phyloP scores from a whole-genome alignment of 805 yeast species.

The Kazachstania bromeliacearum region DNA sequence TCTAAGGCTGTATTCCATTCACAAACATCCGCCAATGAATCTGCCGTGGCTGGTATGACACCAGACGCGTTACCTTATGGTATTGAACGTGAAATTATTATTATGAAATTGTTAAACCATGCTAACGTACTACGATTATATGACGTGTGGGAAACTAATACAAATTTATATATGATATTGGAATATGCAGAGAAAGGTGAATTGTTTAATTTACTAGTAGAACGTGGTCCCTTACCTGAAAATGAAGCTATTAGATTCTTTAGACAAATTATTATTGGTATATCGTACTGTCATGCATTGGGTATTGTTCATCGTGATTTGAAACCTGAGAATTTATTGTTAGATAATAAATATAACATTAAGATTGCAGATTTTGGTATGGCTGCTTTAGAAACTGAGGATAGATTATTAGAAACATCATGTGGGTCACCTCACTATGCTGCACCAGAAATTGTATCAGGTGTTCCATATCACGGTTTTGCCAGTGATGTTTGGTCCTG shows the following conservation, averaged over 20 bases:
- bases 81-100: constrained; percentile 77
- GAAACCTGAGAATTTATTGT: constrained; percentile 68
- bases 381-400: constrained; percentile 91
- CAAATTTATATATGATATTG: constrained; percentile 72
- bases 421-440: constrained; percentile 99
- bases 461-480: constrained; percentile 90
- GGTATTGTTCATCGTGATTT: constrained; percentile 84
- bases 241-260: constrained; percentile 85
- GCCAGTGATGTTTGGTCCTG: constrained; percentile 98
- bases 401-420: constrained; percentile 78
- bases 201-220: constrained; percentile 82
- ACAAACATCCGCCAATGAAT: not conserved
- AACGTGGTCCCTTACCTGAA: constrained; percentile 81
- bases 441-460: constrained; percentile 95
- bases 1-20: constrained; percentile 61
- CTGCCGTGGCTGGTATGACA: constrained; percentile 20
- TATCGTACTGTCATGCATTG: constrained; percentile 74
- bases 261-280: constrained; percentile 75
- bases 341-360: constrained; percentile 79
- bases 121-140: constrained; percentile 69
- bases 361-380: constrained; percentile 98
- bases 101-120: constrained; percentile 72
- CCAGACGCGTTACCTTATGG: constrained; percentile 65
- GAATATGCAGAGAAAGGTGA: constrained; percentile 98
- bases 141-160: constrained; percentile 83